Evolutionary conservation across 2,329 filamentous ascomycete species (phyloP).

Genomic region (Tolypocladium inflatum): DNA sequence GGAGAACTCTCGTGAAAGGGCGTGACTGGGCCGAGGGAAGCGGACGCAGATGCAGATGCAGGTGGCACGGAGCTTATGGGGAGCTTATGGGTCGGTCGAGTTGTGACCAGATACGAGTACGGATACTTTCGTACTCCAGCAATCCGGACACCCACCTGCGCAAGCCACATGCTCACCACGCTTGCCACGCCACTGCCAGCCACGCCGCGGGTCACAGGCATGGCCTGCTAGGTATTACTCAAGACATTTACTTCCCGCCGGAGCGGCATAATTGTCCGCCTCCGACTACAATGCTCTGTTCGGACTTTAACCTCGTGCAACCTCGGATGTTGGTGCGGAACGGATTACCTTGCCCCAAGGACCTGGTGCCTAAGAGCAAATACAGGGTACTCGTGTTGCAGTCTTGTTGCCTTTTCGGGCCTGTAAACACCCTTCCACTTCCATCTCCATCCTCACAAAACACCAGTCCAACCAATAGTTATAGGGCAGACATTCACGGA

Average conservation of each 20-base stretch:
- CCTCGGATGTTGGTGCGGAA: too few relatives aligned
- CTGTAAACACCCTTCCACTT: too few relatives aligned
- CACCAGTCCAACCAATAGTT: too few relatives aligned
- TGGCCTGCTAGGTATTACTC: background rate
- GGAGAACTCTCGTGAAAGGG: background rate
- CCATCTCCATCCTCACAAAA: too few relatives aligned
- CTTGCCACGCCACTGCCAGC: background rate
- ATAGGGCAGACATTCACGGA: too few relatives aligned
- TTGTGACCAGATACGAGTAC: background rate
- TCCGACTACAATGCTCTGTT: background rate
- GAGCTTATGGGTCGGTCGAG: background rate
- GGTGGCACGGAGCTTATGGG: background rate
- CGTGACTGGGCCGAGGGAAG: background rate
- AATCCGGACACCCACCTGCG: background rate
- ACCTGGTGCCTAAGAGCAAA: too few relatives aligned
- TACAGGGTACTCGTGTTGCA: too few relatives aligned
- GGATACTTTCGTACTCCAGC: too few relatives aligned
- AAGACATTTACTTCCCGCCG: background rate
- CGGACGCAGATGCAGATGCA: background rate
- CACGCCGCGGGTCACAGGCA: background rate
- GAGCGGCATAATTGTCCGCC: background rate
- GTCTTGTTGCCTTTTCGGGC: too few relatives aligned
- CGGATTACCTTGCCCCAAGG: too few relatives aligned
- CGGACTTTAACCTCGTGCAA: too few relatives aligned
- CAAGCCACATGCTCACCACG: background rate